phyloP scores from a whole-genome alignment of 1,139 yeast species.

The Cylindricascospora bacillispora region DNA sequence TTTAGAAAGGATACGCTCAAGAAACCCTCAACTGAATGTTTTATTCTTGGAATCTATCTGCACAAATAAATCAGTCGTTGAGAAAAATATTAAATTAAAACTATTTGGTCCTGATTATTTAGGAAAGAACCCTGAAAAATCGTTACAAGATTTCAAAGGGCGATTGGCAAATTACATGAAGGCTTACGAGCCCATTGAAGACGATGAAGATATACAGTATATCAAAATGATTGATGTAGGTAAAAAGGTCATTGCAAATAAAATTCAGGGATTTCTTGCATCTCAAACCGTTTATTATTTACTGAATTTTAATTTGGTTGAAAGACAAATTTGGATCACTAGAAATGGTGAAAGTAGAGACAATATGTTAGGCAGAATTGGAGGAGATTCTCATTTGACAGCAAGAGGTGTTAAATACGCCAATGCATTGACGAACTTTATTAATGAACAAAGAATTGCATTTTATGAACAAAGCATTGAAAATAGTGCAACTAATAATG shows the following conservation, averaged over 20 bases:
- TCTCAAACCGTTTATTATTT: constrained; percentile 88
- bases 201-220: constrained; percentile 66
- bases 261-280: constrained; percentile 83
- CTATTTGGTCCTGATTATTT: constrained; percentile 88
- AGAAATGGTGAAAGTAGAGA: constrained; percentile 89
- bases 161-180: constrained; percentile 73
- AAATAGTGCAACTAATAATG: constrained; percentile 27
- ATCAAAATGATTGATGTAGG: constrained; percentile 96
- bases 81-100: constrained; percentile 71
- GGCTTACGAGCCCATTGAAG: constrained; percentile 85
- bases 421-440: constrained; percentile 57
- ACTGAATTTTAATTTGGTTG: constrained; percentile 78
- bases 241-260: constrained; percentile 80
- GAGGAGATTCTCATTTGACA: constrained; percentile 84
- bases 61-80: constrained; percentile 63
- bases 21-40: constrained; percentile 60
- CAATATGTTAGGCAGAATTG: constrained; percentile 72
- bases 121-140: constrained; percentile 71
- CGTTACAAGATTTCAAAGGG: constrained; percentile 70
- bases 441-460: constrained; percentile 56
- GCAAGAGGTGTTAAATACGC: constrained; percentile 67
- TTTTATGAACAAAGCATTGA: constrained; percentile 56
- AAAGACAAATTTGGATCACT: constrained; percentile 90
- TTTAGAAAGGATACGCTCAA: constrained; percentile 51
- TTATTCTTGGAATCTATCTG: constrained; percentile 81